Evolutionary conservation across 2,329 filamentous ascomycete genomes (phyloP).

Genomic region (Cercospora sojina): DNA sequence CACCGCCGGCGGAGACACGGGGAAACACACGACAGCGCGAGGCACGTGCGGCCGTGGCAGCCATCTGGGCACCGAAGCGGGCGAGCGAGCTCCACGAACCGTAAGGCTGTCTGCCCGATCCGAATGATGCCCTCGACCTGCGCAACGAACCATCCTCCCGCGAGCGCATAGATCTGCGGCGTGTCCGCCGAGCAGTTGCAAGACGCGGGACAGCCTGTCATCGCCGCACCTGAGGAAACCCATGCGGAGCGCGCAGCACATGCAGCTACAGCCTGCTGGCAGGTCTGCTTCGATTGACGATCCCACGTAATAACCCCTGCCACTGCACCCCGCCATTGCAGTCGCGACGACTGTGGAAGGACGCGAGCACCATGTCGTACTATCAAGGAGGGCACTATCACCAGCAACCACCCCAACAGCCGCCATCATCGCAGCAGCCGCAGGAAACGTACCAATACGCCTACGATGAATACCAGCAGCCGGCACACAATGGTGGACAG

Average conservation of each 20-base stretch:
- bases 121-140: neutral
- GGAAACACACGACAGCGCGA: neutral
- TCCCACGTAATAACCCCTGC: conserved; percentile 12
- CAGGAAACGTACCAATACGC: conserved; percentile 29
- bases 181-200: neutral
- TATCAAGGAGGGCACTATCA: conserved; percentile 54
- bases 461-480: conserved; percentile 29
- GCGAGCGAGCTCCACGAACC: neutral
- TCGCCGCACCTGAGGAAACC: neutral
- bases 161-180: neutral
- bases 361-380: conserved; percentile 51
- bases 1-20: neutral
- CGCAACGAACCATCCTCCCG: neutral
- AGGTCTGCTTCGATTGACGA: conserved; percentile 18
- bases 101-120: neutral
- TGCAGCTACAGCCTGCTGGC: conserved; percentile 21
- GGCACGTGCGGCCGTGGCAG: neutral
- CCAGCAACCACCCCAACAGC: conserved; percentile 24
- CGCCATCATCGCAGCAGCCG: conserved; percentile 15
- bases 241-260: conserved; percentile 15
- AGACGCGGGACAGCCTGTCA: neutral
- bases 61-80: neutral
- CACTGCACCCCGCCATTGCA: neutral
- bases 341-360: conserved; percentile 1
- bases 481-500: conserved; percentile 31